A percentile compares a stretch with the other conserved stretches of the same genome.
These are phyloP conservation scores for Plasmopara halstedii DNA, from an alignment of 352 stramenopile species.

Conservation along the genomic window DNA sequence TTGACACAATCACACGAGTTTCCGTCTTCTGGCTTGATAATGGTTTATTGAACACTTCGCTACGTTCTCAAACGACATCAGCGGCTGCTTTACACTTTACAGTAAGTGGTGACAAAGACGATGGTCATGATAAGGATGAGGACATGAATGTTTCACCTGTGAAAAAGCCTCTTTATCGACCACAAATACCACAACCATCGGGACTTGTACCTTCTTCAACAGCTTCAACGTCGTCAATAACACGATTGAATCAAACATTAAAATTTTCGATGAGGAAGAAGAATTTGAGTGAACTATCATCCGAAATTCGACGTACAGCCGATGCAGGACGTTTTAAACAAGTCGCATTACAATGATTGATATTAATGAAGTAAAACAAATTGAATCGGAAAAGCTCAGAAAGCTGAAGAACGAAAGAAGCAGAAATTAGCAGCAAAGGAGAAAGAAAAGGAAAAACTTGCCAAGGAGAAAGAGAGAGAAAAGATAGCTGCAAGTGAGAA, in stretches of 20 bases:
- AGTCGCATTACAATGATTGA: conserved; percentile 86
- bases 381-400: conserved; percentile 80
- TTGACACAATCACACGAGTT: no score
- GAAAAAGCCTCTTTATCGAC: conserved; percentile 40
- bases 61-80: no score
- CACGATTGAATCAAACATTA: conserved; percentile 20
- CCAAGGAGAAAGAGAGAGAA: conserved; percentile 33
- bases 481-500: conserved; percentile 1
- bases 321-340: conserved; percentile 77
- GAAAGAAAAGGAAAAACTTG: conserved; percentile 27
- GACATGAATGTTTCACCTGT: conserved; percentile 15
- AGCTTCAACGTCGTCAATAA: conserved; percentile 11
- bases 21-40: no score
- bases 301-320: conserved; percentile 76
- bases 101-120: conserved; percentile 39
- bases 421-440: conserved; percentile 41
- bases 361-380: conserved; percentile 84
- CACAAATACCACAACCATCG: conserved; percentile 31
- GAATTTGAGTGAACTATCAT: conserved; percentile 55
- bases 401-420: conserved; percentile 76
- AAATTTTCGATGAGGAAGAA: no score
- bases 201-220: conserved; percentile 13
- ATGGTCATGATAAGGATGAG: conserved; percentile 22
- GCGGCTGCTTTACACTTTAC: no score
- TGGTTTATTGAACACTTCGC: no score